Evolutionary conservation across 75 land plant species (phyloP), one percentile per base, ranked within the genome.

Genomic region (Gnetum montanum): DNA sequence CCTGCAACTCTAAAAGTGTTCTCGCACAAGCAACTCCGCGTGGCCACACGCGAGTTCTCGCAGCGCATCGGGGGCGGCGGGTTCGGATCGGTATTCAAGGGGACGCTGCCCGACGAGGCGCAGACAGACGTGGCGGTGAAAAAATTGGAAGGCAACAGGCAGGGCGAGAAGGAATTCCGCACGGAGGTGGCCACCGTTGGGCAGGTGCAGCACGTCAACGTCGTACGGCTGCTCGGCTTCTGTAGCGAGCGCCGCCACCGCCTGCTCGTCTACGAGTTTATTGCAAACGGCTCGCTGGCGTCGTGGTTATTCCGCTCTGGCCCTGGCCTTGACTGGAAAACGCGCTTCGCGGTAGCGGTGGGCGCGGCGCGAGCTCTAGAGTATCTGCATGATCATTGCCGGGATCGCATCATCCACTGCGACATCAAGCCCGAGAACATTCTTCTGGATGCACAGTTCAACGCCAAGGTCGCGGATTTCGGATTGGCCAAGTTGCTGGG

Each of bases 361-460:
- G 84, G 82, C 37, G 80, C 82, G 3, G 84, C 88, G 5, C 71
- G 60, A 40, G 88, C 75, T 16, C 62, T 84, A 2, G 65, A 72
- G 25, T 84, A 84, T 53, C 75, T 85, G 31, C 85, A 81, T 60
- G 70, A 74, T 8, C 76, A 70, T 49, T 81, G 89, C 69, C 38
- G 81, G 29, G 68, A 72, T 2, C 46, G 61, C 12, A 66, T 85
- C 31, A 54, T 85, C 7, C 89, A 85, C 49, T 74, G 69, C 10
- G 89, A 85, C 37, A 67, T 77, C 35, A 85, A 85, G 69, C 85
- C 89, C 18, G 81, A 85, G 57, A 85, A 81, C 43, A 81, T 85
- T 4, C 82, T 85, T 12, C 64, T 85, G 20, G 82, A 78, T 46
- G 78, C 65, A 28, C 27, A 61, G 28, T 81, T 68, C 51, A 25